phyloP scores from a whole-genome alignment of 2,329 filamentous ascomycete species.

The Rhexocercosporidium sp. region DNA sequence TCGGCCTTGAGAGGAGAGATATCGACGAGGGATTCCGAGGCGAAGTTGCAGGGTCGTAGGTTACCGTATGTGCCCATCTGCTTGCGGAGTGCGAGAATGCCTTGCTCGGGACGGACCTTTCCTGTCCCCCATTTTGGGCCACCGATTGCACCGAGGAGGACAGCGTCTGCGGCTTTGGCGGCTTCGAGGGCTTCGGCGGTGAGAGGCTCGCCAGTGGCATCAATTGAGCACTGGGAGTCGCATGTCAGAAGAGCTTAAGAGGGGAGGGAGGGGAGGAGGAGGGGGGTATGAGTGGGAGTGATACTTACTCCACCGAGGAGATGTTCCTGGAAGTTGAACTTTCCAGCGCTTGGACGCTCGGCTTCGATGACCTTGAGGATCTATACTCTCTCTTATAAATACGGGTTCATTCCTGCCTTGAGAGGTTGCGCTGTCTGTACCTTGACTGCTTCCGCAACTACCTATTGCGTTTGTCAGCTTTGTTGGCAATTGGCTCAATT shows the following conservation, averaged over 20 bases:
- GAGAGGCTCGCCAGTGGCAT: slow-evolving; percentile 77
- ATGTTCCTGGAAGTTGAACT: slow-evolving; percentile 90
- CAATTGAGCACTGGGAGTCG: slow-evolving; percentile 77
- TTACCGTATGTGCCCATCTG: slow-evolving; percentile 95
- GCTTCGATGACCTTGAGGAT: slow-evolving; percentile 80
- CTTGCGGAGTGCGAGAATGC: slow-evolving; percentile 88
- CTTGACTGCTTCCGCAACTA: slow-evolving; percentile 85
- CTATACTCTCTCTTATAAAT: slow-evolving; percentile 59
- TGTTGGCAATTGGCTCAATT: not conserved
- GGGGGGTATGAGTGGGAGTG: slow-evolving; percentile 9
- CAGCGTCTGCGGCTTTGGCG: slow-evolving; percentile 84
- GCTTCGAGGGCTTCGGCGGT: slow-evolving; percentile 83
- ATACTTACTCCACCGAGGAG: slow-evolving; percentile 85
- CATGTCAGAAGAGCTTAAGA: slow-evolving; percentile 22
- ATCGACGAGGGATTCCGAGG: slow-evolving; percentile 82
- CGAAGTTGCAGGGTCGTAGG: slow-evolving; percentile 95
- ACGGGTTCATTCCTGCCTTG: not conserved
- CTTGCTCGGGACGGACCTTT: slow-evolving; percentile 87
- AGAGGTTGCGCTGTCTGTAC: slow-evolving; percentile 56
- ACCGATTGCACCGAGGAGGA: slow-evolving; percentile 91
- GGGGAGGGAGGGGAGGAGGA: slow-evolving; percentile 12
- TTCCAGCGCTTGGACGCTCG: slow-evolving; percentile 67
- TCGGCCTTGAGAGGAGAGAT: slow-evolving; percentile 85
- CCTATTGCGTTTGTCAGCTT: slow-evolving; percentile 53
- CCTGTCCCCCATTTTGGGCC: slow-evolving; percentile 97